These are phyloP conservation scores for Diutina mesorugosa DNA, from an alignment of 1,139 yeast genomes.

Conservation along the genomic window DNA sequence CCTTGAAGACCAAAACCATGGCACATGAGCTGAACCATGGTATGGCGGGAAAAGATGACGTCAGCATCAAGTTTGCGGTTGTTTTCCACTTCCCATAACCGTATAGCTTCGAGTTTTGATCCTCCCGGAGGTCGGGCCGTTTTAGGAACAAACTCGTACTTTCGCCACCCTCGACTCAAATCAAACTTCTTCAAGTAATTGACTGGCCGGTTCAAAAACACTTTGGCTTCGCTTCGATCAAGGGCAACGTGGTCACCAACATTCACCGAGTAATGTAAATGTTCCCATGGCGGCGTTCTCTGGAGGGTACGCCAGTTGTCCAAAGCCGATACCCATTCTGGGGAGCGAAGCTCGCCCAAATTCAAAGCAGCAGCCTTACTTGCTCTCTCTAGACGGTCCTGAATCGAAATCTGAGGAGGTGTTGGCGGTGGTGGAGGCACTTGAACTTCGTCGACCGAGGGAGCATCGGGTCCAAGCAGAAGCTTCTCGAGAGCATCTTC, in stretches of 20 bases:
- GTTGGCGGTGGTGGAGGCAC: not conserved
- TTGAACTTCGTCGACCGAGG: not conserved
- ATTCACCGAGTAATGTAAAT: not conserved
- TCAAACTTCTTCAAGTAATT: not conserved
- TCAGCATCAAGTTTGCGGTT: not conserved
- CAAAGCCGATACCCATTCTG: not conserved
- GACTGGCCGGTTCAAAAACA: not conserved
- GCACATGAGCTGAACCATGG: not conserved
- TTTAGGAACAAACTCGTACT: not conserved
- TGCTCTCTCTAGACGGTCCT: not conserved
- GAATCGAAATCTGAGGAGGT: not conserved
- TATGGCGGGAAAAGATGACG: not conserved
- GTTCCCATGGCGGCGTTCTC: not conserved
- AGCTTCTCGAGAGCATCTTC: not conserved
- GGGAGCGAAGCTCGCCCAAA: not conserved
- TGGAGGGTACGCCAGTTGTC: not conserved
- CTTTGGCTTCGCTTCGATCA: not conserved
- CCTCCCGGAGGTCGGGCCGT: not conserved
- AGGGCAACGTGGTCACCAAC: not conserved
- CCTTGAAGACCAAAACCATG: not conserved
- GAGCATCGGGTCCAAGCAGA: not conserved
- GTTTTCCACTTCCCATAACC: not conserved
- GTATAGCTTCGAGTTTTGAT: not conserved
- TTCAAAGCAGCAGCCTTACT: not conserved
- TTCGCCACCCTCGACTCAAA: not conserved